These are phyloP conservation scores for Rosa chinensis DNA, from an alignment of 306 rosid genomes.

Conservation along the genomic window DNA sequence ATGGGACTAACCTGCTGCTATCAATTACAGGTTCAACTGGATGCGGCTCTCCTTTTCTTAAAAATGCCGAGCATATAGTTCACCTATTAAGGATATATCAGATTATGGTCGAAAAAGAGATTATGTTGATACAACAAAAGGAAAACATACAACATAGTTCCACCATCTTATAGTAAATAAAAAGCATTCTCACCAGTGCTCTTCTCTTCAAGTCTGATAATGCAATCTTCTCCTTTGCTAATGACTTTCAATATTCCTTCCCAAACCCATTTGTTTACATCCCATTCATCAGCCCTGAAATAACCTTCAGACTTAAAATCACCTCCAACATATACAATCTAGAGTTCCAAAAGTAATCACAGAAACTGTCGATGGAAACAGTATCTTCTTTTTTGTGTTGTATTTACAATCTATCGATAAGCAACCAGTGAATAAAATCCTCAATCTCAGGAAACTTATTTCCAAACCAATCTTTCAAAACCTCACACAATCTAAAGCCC, in stretches of 20 bases:
- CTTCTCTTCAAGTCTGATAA: slow-evolving; percentile 91
- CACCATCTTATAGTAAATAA: slow-evolving; percentile 24
- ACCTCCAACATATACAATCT: slow-evolving; percentile 13
- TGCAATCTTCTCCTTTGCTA: slow-evolving; percentile 93
- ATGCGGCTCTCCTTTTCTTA: slow-evolving; percentile 90
- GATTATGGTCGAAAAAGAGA: slow-evolving; percentile 6
- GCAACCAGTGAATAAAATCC: neutral
- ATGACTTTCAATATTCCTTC: slow-evolving; percentile 78
- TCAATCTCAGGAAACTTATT: neutral
- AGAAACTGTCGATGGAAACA: neutral
- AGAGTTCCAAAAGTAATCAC: slow-evolving; percentile 8
- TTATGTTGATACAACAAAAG: slow-evolving; percentile 10
- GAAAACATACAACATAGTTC: slow-evolving; percentile 3
- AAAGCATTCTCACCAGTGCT: slow-evolving; percentile 55
- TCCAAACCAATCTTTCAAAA: neutral
- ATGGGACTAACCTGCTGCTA: slow-evolving; percentile 86
- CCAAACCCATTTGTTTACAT: slow-evolving; percentile 99
- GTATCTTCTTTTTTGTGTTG: neutral
- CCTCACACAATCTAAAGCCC: neutral
- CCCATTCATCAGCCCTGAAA: slow-evolving; percentile 99
- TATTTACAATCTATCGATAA: neutral
- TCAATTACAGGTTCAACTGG: slow-evolving; percentile 97
- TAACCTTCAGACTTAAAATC: slow-evolving; percentile 34
- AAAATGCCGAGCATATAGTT: slow-evolving; percentile 96
- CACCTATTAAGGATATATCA: slow-evolving; percentile 56